phyloP scores from a whole-genome alignment of 192 early-diverging fungal species.

The Coemansia erecta region DNA sequence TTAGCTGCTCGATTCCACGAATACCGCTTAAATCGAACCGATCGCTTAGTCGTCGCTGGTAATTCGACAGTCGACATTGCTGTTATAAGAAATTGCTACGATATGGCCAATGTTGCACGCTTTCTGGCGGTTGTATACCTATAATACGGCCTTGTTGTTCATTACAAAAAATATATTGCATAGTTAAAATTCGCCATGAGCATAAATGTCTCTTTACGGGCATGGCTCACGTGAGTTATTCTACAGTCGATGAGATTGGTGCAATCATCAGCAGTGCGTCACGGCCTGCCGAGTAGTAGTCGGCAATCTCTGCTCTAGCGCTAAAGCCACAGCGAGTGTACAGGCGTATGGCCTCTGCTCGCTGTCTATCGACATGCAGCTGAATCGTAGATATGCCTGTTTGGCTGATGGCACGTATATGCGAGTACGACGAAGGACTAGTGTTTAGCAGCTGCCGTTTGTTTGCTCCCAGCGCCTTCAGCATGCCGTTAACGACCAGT shows the following conservation, averaged over 20 bases:
- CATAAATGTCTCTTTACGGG: too few relatives aligned
- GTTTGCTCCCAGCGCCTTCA: background rate
- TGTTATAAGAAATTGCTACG: background rate
- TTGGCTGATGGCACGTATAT: background rate
- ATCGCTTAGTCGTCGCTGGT: constrained; percentile 31
- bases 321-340: constrained; percentile 19
- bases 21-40: constrained; percentile 48
- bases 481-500: constrained; percentile 16
- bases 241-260: too few relatives aligned
- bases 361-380: constrained; percentile 23
- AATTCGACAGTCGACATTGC: constrained; percentile 29
- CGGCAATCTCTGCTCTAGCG: constrained; percentile 4
- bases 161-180: too few relatives aligned
- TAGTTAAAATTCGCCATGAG: too few relatives aligned
- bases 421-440: too few relatives aligned
- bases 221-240: too few relatives aligned
- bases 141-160: too few relatives aligned
- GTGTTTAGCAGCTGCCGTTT: background rate
- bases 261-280: constrained; percentile 15
- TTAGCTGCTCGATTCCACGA: constrained; percentile 48
- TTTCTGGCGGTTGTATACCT: too few relatives aligned
- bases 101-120: too few relatives aligned
- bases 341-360: constrained; percentile 12
- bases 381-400: background rate
- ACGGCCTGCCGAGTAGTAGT: constrained; percentile 19